Conservation (phyloP, 805 yeast genomes). For the Metschnikowia bowlesiae region DNA sequence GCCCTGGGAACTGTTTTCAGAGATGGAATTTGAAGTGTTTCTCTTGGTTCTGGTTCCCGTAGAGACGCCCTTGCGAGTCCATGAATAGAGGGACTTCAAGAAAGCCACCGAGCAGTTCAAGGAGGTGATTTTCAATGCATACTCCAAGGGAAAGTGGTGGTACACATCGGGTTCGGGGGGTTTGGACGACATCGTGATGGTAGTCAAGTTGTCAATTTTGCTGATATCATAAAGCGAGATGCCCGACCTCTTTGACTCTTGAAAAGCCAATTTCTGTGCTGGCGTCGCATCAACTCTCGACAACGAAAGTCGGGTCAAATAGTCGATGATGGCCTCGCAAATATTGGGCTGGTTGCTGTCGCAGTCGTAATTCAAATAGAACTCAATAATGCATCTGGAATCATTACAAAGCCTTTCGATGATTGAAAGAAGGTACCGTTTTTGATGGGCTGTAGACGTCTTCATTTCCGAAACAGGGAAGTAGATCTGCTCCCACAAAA, state of each 20-base stretch:
- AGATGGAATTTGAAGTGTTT: slow-evolving; percentile 12
- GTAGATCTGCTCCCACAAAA: slow-evolving; percentile 86
- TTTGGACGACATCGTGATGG: slow-evolving; percentile 54
- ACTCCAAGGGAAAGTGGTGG: slow-evolving; percentile 65
- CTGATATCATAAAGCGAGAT: slow-evolving; percentile 70
- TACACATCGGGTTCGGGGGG: slow-evolving; percentile 55
- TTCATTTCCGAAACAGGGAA: slow-evolving; percentile 91
- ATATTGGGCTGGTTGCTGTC: slow-evolving; percentile 76
- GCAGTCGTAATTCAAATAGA: slow-evolving; percentile 94
- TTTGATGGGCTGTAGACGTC: slow-evolving; percentile 89
- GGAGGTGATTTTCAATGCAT: slow-evolving; percentile 77
- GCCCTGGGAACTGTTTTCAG: background rate
- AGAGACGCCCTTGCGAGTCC: slow-evolving; percentile 71
- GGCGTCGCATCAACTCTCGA: slow-evolving; percentile 69
- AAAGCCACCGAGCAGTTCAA: slow-evolving; percentile 78
- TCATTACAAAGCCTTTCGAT: slow-evolving; percentile 80
- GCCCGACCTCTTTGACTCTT: slow-evolving; percentile 43
- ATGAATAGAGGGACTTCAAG: slow-evolving; percentile 71
- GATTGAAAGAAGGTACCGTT: slow-evolving; percentile 77
- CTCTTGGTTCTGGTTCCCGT: slow-evolving; percentile 3
- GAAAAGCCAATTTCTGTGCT: slow-evolving; percentile 52
- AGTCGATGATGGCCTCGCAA: slow-evolving; percentile 77
- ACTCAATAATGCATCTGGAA: slow-evolving; percentile 86
- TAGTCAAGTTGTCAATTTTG: slow-evolving; percentile 72
- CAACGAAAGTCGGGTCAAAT: slow-evolving; percentile 67